Evolutionary conservation across 148 eudicot genomes (phyloP).

Genomic region (Silene conica): DNA sequence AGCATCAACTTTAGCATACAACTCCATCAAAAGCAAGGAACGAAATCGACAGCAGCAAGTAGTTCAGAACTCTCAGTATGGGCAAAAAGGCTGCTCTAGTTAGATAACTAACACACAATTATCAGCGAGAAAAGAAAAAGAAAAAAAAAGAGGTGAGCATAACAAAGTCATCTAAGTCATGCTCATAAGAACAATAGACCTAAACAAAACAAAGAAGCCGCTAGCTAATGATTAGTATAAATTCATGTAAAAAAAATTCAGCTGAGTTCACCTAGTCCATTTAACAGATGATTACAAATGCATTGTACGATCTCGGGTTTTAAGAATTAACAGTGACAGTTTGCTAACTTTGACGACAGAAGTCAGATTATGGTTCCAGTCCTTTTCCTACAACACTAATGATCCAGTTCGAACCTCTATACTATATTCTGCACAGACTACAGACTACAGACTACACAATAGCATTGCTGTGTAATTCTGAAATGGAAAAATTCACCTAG

Average conservation of each 20-base stretch:
- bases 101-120: background rate
- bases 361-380: background rate
- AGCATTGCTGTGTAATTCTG: background rate
- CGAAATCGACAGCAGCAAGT: constrained; percentile 4
- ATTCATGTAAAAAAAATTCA: background rate
- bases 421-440: background rate
- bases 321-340: background rate
- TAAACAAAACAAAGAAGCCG: background rate
- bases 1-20: background rate
- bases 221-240: background rate
- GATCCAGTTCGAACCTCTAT: background rate
- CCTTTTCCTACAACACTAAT: background rate
- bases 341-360: background rate
- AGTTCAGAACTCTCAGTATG: constrained; percentile 11
- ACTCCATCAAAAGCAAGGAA: background rate
- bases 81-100: background rate
- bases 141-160: background rate
- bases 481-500: background rate
- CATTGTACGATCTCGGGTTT: background rate
- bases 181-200: background rate
- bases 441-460: too few species aligned
- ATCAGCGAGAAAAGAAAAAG: too few species aligned
- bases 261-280: background rate
- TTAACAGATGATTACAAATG: background rate
- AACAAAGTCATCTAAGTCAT: background rate